These are phyloP conservation scores for Saturnispora zaruensis DNA, from an alignment of 805 yeast species.

Conservation along the genomic window DNA sequence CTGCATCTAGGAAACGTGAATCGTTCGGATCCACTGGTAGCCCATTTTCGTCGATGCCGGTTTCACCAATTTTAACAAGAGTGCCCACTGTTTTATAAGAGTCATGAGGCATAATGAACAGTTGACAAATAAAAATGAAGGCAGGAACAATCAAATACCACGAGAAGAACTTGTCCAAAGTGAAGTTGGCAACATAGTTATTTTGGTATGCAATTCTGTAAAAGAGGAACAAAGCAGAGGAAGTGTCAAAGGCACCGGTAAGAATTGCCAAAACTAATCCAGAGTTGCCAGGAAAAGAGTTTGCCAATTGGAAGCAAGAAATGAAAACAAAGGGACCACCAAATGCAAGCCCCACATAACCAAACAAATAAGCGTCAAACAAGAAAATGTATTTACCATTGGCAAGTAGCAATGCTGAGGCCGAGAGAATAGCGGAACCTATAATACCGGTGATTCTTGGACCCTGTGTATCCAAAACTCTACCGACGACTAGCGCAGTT, in stretches of 20 bases:
- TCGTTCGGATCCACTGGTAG: conserved; percentile 43
- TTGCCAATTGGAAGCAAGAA: conserved; percentile 82
- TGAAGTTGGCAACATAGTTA: conserved; percentile 28
- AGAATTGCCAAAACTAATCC: conserved; percentile 74
- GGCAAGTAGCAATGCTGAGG: conserved; percentile 39
- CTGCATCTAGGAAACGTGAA: conserved; percentile 21
- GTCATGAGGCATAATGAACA: conserved; percentile 69
- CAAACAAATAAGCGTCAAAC: conserved; percentile 61
- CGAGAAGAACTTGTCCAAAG: conserved; percentile 54
- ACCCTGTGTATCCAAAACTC: conserved; percentile 68
- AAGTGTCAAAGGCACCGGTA: conserved; percentile 92
- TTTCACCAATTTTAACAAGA: conserved; percentile 59
- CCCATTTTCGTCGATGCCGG: conserved; percentile 68
- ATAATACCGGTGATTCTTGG: conserved; percentile 71
- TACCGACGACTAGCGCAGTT: conserved; percentile 75
- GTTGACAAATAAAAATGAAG: conserved; percentile 66
- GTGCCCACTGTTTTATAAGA: conserved; percentile 67
- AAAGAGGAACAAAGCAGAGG: conserved; percentile 75
- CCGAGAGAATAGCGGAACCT: conserved; percentile 53
- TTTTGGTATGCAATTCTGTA: conserved; percentile 61
- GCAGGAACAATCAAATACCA: conserved; percentile 65
- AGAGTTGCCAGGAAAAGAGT: conserved; percentile 72
- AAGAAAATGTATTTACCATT: conserved; percentile 17
- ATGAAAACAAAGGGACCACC: conserved; percentile 95
- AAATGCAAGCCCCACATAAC: conserved; percentile 69